phyloP scores from a whole-genome alignment of 768 basidiomycete species.

The Myochromella boudieri region DNA sequence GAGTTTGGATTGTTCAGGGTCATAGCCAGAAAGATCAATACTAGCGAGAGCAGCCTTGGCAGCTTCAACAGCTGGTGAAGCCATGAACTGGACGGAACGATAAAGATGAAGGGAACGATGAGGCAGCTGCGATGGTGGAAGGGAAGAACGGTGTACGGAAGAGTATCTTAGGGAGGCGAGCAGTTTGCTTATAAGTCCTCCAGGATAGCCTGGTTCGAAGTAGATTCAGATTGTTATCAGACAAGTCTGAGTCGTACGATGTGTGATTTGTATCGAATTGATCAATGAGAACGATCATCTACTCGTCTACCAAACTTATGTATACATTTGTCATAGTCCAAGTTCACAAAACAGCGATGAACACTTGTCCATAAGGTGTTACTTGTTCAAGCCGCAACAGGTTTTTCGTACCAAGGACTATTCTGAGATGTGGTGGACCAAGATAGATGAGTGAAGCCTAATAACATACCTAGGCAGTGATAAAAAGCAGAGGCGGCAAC shows the following conservation, averaged over 20 bases:
- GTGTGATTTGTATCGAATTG: too few species aligned
- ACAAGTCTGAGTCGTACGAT: slow-evolving; percentile 9
- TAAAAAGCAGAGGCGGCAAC: slow-evolving; percentile 84
- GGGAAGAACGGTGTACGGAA: not conserved
- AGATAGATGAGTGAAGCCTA: not conserved
- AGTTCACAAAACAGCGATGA: slow-evolving; percentile 10
- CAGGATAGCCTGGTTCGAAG: slow-evolving; percentile 1
- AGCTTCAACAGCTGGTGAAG: slow-evolving; percentile 62
- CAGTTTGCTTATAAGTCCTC: slow-evolving; percentile 3
- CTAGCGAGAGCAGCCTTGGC: slow-evolving; percentile 65
- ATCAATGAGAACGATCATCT: too few species aligned
- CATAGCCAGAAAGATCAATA: slow-evolving; percentile 82
- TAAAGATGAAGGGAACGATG: not conserved
- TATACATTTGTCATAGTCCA: too few species aligned
- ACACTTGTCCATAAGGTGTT: slow-evolving; percentile 49
- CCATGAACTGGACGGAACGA: slow-evolving; percentile 30
- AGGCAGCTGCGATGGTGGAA: not conserved
- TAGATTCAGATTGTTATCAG: slow-evolving; percentile 15
- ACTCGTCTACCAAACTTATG: too few species aligned
- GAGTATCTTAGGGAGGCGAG: not conserved
- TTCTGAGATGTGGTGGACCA: slow-evolving; percentile 2
- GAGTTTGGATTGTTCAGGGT: slow-evolving; percentile 87
- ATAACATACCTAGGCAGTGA: slow-evolving; percentile 71
- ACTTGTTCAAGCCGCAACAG: slow-evolving; percentile 61
- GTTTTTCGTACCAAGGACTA: slow-evolving; percentile 79